Conservation (phyloP, 1,284 basidiomycete genomes). For the Boletus mariae region DNA sequence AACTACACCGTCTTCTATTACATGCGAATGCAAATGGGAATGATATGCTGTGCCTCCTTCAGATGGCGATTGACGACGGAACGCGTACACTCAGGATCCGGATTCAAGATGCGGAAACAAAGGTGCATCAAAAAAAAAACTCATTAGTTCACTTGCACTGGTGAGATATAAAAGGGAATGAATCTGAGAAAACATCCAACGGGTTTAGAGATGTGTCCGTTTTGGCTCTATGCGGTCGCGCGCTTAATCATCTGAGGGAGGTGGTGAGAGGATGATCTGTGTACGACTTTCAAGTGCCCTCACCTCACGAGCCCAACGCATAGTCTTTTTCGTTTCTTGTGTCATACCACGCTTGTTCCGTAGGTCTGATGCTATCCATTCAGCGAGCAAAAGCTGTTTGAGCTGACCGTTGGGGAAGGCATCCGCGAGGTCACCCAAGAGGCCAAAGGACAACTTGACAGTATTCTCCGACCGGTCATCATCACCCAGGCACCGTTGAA, state of each 20-base stretch:
- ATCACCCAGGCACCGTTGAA: conserved; percentile 78
- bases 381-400: conserved; percentile 72
- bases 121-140: conserved; percentile 13
- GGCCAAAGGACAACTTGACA: conserved; percentile 74
- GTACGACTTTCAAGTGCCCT: conserved; percentile 20
- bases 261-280: neutral
- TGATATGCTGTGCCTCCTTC: conserved; percentile 57
- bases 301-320: conserved; percentile 83
- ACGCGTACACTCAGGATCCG: conserved; percentile 22
- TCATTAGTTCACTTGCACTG: conserved; percentile 45
- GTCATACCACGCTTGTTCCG: conserved; percentile 66
- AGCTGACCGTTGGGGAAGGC: conserved; percentile 79
- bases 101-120: conserved; percentile 23
- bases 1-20: conserved; percentile 36
- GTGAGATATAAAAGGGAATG: conserved; percentile 28
- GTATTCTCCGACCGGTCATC: conserved; percentile 82
- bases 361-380: conserved; percentile 82
- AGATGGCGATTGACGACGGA: conserved; percentile 46
- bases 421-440: conserved; percentile 92
- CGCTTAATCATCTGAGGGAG: conserved; percentile 59
- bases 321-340: conserved; percentile 70
- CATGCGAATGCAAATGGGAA: conserved; percentile 42
- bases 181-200: conserved; percentile 20
- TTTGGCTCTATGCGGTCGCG: conserved; percentile 55
- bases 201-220: neutral